Evolutionary conservation across 2,329 filamentous ascomycete species (phyloP).

Genomic region (Clarireedia homoeocarpa): DNA sequence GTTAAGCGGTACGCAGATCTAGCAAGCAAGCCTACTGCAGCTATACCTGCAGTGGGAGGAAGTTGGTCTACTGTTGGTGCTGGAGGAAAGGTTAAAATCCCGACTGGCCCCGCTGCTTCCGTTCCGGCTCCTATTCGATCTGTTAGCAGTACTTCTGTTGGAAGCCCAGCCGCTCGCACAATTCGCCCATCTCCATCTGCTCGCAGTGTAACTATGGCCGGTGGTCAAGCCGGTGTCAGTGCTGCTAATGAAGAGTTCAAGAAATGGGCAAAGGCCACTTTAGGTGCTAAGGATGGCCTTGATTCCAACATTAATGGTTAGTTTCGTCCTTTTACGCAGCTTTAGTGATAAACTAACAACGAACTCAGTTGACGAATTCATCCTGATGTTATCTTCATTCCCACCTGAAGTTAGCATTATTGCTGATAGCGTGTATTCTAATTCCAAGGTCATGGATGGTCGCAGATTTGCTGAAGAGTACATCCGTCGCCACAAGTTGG

Average conservation of each 20-base stretch:
- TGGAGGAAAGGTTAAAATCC: slow-evolving; percentile 80
- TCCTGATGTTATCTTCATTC: slow-evolving; percentile 65
- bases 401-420: slow-evolving; percentile 75
- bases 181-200: slow-evolving; percentile 46
- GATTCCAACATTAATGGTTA: slow-evolving; percentile 60
- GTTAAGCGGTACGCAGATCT: slow-evolving; percentile 94
- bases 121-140: slow-evolving; percentile 37
- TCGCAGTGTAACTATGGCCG: slow-evolving; percentile 39
- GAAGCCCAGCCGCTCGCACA: slow-evolving; percentile 25
- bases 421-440: slow-evolving; percentile 80
- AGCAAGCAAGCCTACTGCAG: slow-evolving; percentile 60
- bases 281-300: slow-evolving; percentile 57
- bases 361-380: slow-evolving; percentile 57
- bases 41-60: slow-evolving; percentile 39
- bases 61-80: slow-evolving; percentile 96
- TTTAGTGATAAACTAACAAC: slow-evolving; percentile 28
- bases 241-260: slow-evolving; percentile 81
- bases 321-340: slow-evolving; percentile 19
- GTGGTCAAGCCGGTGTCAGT: slow-evolving; percentile 23
- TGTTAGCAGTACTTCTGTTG: slow-evolving; percentile 27
- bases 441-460: slow-evolving; percentile 83
- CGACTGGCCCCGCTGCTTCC: slow-evolving; percentile 45
- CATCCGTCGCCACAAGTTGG: slow-evolving; percentile 83
- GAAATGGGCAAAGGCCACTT: slow-evolving; percentile 80
- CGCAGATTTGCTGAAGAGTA: slow-evolving; percentile 93